Evolutionary conservation across 495 filamentous ascomycete species (phyloP), one percentile per base, ranked within the genome.

Genomic region (Evernia prunastri): DNA sequence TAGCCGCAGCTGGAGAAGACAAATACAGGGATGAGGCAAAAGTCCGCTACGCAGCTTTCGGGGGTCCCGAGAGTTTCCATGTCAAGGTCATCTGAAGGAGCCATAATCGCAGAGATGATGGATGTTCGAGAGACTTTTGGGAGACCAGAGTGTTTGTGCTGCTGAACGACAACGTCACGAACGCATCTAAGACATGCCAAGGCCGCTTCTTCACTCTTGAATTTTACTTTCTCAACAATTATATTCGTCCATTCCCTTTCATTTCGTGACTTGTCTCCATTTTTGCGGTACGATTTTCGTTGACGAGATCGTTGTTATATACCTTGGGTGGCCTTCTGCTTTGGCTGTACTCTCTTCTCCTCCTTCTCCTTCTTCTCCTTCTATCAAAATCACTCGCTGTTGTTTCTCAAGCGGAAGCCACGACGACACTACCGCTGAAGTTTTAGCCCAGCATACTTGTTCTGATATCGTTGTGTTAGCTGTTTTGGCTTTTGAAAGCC

Each of bases 1-100:
- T 68, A 58, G 64, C 65, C 63, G 47, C 35, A 6, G 56, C 39
- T 59, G 40, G 43, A n/a, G 40, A 45, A 15, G n/a, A n/a, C n/a
- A 43, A 81, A 58, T 73, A 92, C 88, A 0, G 91, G 91, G 67
- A 94, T 84, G 58, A 94, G 76, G 73, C 90, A 94, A 70, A 94
- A 93, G 71, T 96, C 91, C 5, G 84, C 90, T 36, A 85, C 81
- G 75, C 89, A 92, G 60, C 75, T 72, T 18, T 78, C 72, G 5
- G 89, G 89, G 0, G 89, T 91, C 11, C 80, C 76, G 59, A 89
- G 74, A 12, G 67, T 67, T 53, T 58, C 45, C 6, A 67, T 35
- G 39, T 66, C 40, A 25, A 73, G 56, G 72, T 82, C 43, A 58
- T 20, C 27, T 4, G 51, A 8, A 54, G 51, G 29, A 37, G 37